Evolutionary conservation across 345 rosid species (phyloP).

Genomic region (Gossypium bickii): DNA sequence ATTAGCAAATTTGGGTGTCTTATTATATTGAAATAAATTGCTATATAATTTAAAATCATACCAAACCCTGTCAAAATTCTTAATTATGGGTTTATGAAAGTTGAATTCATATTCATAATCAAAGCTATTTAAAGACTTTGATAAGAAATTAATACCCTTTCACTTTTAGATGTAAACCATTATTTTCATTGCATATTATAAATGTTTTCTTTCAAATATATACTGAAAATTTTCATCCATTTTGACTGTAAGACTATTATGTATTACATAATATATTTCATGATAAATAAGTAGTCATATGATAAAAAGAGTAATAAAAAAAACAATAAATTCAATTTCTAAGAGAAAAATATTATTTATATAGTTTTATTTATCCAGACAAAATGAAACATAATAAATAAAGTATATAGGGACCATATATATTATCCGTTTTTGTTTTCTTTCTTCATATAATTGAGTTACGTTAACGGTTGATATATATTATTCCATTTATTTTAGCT

Average conservation of each 20-base stretch:
- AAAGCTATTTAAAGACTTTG: constrained; percentile 4
- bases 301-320: too few species aligned
- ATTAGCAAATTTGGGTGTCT: too few species aligned
- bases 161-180: not conserved
- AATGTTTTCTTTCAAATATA: too few species aligned
- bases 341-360: not conserved
- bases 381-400: not conserved
- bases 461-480: not conserved
- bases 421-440: not conserved
- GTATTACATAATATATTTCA: not conserved
- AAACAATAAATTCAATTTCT: not conserved
- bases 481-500: not conserved
- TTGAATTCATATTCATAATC: constrained; percentile 3
- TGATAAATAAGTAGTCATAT: not conserved
- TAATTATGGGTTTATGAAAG: not conserved
- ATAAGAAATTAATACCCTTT: not conserved
- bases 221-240: not conserved
- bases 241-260: too few species aligned
- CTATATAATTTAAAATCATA: not conserved
- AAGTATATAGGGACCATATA: not conserved
- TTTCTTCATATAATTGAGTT: not conserved
- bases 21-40: not conserved
- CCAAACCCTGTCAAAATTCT: not conserved
- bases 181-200: not conserved
- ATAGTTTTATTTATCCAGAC: not conserved